phyloP scores from a whole-genome alignment of 2,329 filamentous ascomycete species.

The Fusarium albidum region DNA sequence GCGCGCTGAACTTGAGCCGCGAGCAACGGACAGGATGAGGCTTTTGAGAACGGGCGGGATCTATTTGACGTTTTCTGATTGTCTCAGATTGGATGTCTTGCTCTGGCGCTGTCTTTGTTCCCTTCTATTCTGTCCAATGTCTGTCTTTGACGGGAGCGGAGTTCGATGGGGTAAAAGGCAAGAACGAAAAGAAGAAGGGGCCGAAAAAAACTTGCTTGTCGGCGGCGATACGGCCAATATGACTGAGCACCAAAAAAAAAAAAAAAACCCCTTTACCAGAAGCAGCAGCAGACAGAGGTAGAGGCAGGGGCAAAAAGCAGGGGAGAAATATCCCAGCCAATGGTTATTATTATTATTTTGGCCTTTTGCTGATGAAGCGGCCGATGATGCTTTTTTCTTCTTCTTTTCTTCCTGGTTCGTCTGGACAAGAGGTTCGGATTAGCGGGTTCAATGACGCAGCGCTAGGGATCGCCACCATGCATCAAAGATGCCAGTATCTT shows the following conservation, averaged over 20 bases:
- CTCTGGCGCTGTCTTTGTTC: constrained; percentile 2
- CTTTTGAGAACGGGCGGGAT: neutral
- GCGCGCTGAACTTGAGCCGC: constrained; percentile 8
- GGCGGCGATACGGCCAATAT: constrained; percentile 1
- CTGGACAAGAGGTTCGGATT: constrained; percentile 10
- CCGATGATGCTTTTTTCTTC: constrained; percentile 8
- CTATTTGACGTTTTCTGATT: constrained; percentile 15
- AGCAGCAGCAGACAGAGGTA: neutral
- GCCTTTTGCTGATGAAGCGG: neutral
- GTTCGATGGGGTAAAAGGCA: neutral
- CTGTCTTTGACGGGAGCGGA: neutral
- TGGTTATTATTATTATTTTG: constrained; percentile 3
- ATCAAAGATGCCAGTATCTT: constrained; percentile 19
- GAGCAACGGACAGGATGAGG: constrained; percentile 8
- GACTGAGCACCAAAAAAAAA: neutral
- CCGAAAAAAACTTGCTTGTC: constrained; percentile 1
- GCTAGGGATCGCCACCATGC: constrained; percentile 24
- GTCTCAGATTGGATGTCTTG: constrained; percentile 11
- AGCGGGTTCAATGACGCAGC: constrained; percentile 23
- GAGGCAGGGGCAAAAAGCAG: neutral
- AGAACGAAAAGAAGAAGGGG: no score
- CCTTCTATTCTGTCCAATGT: constrained; percentile 2
- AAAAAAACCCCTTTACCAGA: neutral
- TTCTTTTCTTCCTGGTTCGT: neutral
- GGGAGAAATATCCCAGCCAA: no score